These are phyloP conservation scores for Xylaria sp. DNA, from an alignment of 2,329 filamentous ascomycete species.

Conservation along the genomic window DNA sequence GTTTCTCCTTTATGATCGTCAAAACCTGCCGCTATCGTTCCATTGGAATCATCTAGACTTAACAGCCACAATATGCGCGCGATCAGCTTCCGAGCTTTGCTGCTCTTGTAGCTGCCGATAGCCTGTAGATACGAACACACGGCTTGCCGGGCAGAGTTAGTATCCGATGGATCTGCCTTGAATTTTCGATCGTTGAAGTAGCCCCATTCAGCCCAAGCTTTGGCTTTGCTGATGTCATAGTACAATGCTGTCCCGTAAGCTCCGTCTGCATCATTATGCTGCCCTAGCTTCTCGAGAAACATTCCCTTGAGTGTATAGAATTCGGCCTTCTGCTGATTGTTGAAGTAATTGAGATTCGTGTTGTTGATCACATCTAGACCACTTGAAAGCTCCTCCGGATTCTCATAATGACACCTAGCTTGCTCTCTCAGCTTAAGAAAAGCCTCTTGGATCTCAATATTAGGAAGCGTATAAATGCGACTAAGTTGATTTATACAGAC, in stretches of 20 bases:
- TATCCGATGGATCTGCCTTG: constrained; percentile 85
- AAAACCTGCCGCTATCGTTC: constrained; percentile 84
- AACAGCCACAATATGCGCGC: constrained; percentile 95
- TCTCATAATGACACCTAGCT: constrained; percentile 98
- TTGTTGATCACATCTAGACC: constrained; percentile 99
- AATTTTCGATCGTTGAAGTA: constrained; percentile 98
- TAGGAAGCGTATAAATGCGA: constrained; percentile 97
- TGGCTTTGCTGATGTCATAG: constrained; percentile 93
- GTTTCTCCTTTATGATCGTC: constrained; percentile 98
- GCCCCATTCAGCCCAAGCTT: constrained; percentile 99
- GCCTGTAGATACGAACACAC: constrained; percentile 97
- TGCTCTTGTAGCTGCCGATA: constrained; percentile 94
- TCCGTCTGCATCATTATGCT: constrained; percentile 90
- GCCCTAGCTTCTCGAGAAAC: constrained; percentile 94
- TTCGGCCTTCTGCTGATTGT: constrained; percentile 93
- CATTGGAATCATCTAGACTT: constrained; percentile 89
- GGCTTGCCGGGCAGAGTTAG: constrained; percentile 87
- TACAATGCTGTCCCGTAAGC: constrained; percentile 95
- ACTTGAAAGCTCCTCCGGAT: constrained; percentile 88
- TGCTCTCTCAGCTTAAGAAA: constrained; percentile 99
- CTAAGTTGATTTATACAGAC: constrained; percentile 98
- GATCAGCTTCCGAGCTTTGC: constrained; percentile 93
- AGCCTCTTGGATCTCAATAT: constrained; percentile 99
- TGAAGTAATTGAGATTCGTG: constrained; percentile 98
- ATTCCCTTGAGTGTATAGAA: constrained; percentile 99